Percentiles rank a stretch among this genome's conserved stretches.
These are phyloP conservation scores for Cutaneotrichosporon cyanovorans DNA, from an alignment of 1,284 basidiomycete species.

Conservation along the genomic window DNA sequence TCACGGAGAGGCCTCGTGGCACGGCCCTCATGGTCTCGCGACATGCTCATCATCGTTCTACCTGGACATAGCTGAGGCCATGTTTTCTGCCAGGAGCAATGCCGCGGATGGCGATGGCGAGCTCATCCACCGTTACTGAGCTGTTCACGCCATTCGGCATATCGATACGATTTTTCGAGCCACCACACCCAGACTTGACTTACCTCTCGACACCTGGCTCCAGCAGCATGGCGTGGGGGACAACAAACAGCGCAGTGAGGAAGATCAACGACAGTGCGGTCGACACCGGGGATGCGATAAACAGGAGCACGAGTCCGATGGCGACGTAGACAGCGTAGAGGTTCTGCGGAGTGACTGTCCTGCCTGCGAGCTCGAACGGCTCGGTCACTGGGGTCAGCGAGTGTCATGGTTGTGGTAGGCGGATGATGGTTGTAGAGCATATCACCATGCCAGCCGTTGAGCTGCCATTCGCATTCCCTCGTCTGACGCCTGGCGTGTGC, in stretches of 20 bases:
- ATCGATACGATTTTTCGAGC: neutral
- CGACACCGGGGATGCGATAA: conserved; percentile 41
- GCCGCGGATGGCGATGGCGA: too few species aligned
- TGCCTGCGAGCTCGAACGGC: conserved; percentile 48
- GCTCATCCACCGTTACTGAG: too few species aligned
- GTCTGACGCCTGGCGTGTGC: too few species aligned
- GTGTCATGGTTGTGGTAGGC: conserved; percentile 1
- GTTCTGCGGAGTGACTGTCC: conserved; percentile 48
- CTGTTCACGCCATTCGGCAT: too few species aligned
- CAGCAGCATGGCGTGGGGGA: conserved; percentile 51
- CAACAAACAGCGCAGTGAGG: conserved; percentile 45
- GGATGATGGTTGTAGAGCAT: too few species aligned
- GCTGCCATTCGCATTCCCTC: too few species aligned
- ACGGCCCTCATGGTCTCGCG: too few species aligned
- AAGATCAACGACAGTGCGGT: conserved; percentile 46
- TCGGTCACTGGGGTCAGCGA: conserved; percentile 26
- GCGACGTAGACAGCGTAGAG: conserved; percentile 58
- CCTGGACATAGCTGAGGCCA: too few species aligned
- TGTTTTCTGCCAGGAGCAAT: too few species aligned
- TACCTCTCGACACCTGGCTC: conserved; percentile 50
- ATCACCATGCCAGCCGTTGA: too few species aligned
- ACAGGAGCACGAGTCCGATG: conserved; percentile 45
- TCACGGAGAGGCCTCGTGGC: too few species aligned
- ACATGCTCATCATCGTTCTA: too few species aligned
- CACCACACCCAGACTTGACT: neutral